Percentiles rank a stretch among this genome's conserved stretches.
Evolutionary conservation across 148 eudicot genomes (phyloP).

Genomic region (Pharnaceum exiguum): DNA sequence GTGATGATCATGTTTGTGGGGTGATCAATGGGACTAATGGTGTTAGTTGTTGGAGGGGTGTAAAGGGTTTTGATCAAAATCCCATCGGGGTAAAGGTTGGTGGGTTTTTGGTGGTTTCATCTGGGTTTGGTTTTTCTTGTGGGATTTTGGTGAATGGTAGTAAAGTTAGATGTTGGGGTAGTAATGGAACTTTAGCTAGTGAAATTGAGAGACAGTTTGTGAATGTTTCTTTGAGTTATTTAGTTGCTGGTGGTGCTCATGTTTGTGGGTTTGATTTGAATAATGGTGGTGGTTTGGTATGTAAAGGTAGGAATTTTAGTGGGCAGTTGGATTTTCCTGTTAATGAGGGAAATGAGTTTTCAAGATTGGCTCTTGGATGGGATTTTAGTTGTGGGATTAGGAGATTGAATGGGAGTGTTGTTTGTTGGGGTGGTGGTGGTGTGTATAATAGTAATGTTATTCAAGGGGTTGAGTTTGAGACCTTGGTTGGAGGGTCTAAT

Average conservation of each 20-base stretch:
- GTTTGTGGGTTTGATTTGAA: constrained; percentile 64
- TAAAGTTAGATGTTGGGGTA: constrained; percentile 73
- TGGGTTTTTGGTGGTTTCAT: constrained; percentile 45
- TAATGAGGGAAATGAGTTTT: constrained; percentile 26
- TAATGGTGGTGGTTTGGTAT: constrained; percentile 46
- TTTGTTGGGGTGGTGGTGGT: constrained; percentile 75
- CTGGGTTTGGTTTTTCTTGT: constrained; percentile 74
- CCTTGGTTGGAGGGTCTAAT: constrained; percentile 52
- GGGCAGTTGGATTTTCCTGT: constrained; percentile 38
- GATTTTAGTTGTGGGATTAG: constrained; percentile 64
- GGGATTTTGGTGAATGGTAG: constrained; percentile 35
- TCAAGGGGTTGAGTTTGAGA: constrained; percentile 43
- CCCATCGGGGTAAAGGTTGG: not conserved
- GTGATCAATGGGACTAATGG: constrained; percentile 28
- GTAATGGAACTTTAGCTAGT: constrained; percentile 20
- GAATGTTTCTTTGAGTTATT: constrained; percentile 32
- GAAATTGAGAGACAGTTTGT: constrained; percentile 34
- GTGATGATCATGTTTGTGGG: constrained; percentile 60
- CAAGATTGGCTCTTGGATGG: constrained; percentile 46
- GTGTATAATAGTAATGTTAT: constrained; percentile 34
- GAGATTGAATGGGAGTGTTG: constrained; percentile 36
- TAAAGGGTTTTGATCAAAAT: constrained; percentile 12
- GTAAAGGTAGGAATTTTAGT: constrained; percentile 41
- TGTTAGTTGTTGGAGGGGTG: constrained; percentile 31
- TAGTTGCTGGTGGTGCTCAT: constrained; percentile 52